These are phyloP conservation scores for Psilocybe azurescens DNA, from an alignment of 768 basidiomycete genomes.

Conservation along the genomic window DNA sequence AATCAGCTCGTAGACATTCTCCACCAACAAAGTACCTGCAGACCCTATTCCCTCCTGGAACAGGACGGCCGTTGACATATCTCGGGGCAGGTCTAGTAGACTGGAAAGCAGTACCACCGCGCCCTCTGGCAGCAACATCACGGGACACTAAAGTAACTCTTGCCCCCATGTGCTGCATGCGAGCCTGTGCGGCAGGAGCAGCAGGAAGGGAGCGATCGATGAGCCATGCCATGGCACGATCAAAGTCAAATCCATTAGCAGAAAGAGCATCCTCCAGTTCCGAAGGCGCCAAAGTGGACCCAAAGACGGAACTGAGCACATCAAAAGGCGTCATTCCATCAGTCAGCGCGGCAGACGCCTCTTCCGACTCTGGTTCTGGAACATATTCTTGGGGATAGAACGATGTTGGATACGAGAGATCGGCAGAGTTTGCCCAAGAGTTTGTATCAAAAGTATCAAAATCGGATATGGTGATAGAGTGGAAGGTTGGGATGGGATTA, in stretches of 20 bases:
- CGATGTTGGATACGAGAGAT: neutral
- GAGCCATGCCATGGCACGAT: constrained; percentile 93
- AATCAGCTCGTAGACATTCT: constrained; percentile 94
- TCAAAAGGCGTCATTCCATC: constrained; percentile 99
- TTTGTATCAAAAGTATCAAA: constrained; percentile 56
- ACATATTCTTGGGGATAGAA: constrained; percentile 13
- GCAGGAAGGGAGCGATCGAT: constrained; percentile 70
- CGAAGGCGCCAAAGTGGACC: constrained; percentile 84
- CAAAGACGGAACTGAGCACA: constrained; percentile 93
- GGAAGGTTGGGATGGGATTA: constrained; percentile 58
- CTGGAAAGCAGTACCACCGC: constrained; percentile 45
- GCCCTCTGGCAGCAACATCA: constrained; percentile 43
- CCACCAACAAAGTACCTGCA: constrained; percentile 97
- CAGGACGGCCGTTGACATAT: constrained; percentile 62
- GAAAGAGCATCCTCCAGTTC: constrained; percentile 94
- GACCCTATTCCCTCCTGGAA: constrained; percentile 73
- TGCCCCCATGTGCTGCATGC: constrained; percentile 68
- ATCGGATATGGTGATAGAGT: constrained; percentile 66
- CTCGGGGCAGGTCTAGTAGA: constrained; percentile 40
- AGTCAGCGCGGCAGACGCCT: constrained; percentile 66
- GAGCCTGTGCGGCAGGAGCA: constrained; percentile 44
- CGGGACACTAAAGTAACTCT: constrained; percentile 70
- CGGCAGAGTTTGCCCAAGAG: constrained; percentile 19
- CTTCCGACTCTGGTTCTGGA: constrained; percentile 36
- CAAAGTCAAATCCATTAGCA: constrained; percentile 92